Conservation (phyloP, 345 rosid genomes). For the Eucalyptus curtisii region DNA sequence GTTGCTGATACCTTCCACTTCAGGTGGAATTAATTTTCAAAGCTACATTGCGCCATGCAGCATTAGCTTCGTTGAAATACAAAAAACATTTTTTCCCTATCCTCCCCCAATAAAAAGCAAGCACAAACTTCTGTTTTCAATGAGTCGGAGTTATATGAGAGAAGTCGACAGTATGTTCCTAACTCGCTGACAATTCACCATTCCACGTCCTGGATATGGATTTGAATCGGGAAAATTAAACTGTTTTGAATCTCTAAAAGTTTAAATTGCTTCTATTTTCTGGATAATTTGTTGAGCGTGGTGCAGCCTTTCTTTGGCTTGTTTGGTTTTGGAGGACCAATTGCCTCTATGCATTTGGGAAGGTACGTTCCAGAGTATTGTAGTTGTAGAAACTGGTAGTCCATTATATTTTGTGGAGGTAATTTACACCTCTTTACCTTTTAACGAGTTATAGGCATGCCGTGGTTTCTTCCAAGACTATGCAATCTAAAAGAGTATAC, state of each 20-base stretch:
- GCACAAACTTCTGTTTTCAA: background rate
- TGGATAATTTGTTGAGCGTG: background rate
- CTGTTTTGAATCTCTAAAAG: background rate
- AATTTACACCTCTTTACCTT: background rate
- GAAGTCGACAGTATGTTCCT: background rate
- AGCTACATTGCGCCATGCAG: background rate
- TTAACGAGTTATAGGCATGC: constrained; percentile 17
- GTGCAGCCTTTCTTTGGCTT: constrained; percentile 51
- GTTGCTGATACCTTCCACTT: background rate
- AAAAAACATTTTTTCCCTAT: background rate
- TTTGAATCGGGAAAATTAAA: background rate
- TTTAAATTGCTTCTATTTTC: background rate
- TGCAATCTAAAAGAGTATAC: constrained; percentile 33
- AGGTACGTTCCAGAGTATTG: constrained; percentile 7
- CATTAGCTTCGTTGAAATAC: background rate
- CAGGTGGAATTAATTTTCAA: background rate
- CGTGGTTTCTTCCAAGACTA: constrained; percentile 57
- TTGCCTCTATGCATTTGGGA: constrained; percentile 54
- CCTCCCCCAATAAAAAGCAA: background rate
- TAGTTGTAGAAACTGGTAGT: background rate
- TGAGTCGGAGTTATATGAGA: background rate
- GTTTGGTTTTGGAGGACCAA: constrained; percentile 58
- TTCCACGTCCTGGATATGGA: background rate
- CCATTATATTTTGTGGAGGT: background rate
- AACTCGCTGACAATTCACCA: background rate